Conservation (phyloP, 1,284 basidiomycete species). For the Erythrobasidium hasegawianum region DNA sequence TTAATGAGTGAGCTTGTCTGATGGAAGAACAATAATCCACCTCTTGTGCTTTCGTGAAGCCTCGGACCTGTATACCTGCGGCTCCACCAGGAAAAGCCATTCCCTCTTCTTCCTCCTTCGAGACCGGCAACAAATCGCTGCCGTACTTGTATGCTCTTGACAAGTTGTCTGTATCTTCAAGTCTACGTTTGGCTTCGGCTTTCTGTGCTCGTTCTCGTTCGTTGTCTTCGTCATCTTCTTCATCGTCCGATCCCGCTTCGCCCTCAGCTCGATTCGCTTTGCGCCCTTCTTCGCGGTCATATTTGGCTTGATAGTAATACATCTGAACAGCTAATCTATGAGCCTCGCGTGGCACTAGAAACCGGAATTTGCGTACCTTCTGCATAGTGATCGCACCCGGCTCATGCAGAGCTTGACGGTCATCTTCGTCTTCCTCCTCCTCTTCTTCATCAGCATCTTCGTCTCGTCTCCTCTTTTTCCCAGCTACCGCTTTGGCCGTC, state of each 20-base stretch:
- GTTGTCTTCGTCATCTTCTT: slow-evolving; percentile 21
- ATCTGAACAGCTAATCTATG: too few species aligned
- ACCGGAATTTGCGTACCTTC: too few species aligned
- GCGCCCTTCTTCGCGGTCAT: slow-evolving; percentile 4
- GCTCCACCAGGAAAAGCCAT: slow-evolving; percentile 20
- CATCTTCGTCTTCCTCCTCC: slow-evolving; percentile 14
- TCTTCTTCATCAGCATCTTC: slow-evolving; percentile 12
- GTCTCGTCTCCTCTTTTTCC: slow-evolving; percentile 8
- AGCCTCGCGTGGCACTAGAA: too few species aligned
- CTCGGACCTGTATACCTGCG: slow-evolving; percentile 20
- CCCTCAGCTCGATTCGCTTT: slow-evolving; percentile 10
- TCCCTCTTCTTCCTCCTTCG: slow-evolving; percentile 30
- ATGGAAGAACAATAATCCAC: too few species aligned
- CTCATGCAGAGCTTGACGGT: slow-evolving; percentile 25
- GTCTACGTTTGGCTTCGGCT: slow-evolving; percentile 20
- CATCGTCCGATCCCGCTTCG: slow-evolving; percentile 10
- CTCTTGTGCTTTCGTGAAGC: slow-evolving; percentile 14
- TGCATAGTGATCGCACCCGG: slow-evolving; percentile 18
- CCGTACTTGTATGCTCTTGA: slow-evolving; percentile 32
- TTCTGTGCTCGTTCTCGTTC: slow-evolving; percentile 26
- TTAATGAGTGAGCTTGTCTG: too few species aligned
- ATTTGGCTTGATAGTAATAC: slow-evolving; percentile 28
- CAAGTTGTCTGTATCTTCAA: slow-evolving; percentile 21
- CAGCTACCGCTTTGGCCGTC: too few species aligned
- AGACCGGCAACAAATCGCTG: slow-evolving; percentile 25